These are phyloP conservation scores for Gentiana macrophylla DNA, from an alignment of 257 asterid genomes.

Conservation along the genomic window DNA sequence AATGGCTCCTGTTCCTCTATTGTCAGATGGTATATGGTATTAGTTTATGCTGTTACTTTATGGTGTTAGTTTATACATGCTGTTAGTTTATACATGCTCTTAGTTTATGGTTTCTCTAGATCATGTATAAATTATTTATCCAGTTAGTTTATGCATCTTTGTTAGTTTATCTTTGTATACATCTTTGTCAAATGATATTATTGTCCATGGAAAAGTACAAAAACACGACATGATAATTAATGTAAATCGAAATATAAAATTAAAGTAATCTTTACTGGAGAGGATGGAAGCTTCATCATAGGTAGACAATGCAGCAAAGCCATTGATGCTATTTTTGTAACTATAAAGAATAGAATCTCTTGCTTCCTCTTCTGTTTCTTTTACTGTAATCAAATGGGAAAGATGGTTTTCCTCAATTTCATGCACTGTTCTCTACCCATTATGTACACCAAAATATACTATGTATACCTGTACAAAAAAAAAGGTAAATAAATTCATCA, in stretches of 20 bases:
- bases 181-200: too few relatives aligned
- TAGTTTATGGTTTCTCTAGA: too few relatives aligned
- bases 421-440: conserved; percentile 34
- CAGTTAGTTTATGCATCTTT: too few relatives aligned
- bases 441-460: conserved; percentile 72
- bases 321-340: conserved; percentile 81
- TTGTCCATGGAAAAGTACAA: too few relatives aligned
- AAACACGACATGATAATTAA: background rate
- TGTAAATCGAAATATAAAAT: background rate
- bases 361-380: conserved; percentile 59
- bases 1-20: too few relatives aligned
- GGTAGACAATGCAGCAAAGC: conserved; percentile 79
- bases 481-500: too few relatives aligned
- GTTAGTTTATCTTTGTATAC: too few relatives aligned
- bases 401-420: conserved; percentile 61
- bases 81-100: too few relatives aligned
- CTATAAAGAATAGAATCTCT: conserved; percentile 73
- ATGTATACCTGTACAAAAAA: conserved; percentile 54
- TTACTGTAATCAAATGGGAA: conserved; percentile 55
- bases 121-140: too few relatives aligned
- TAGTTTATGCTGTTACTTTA: too few relatives aligned
- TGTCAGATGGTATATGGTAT: too few relatives aligned
- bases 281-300: conserved; percentile 46
- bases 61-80: too few relatives aligned
- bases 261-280: conserved; percentile 24